A percentile compares a stretch with the other conserved stretches of the same genome.
Evolutionary conservation across 495 filamentous ascomycete species (phyloP).

Genomic region (Astrothelium macrocarpum): DNA sequence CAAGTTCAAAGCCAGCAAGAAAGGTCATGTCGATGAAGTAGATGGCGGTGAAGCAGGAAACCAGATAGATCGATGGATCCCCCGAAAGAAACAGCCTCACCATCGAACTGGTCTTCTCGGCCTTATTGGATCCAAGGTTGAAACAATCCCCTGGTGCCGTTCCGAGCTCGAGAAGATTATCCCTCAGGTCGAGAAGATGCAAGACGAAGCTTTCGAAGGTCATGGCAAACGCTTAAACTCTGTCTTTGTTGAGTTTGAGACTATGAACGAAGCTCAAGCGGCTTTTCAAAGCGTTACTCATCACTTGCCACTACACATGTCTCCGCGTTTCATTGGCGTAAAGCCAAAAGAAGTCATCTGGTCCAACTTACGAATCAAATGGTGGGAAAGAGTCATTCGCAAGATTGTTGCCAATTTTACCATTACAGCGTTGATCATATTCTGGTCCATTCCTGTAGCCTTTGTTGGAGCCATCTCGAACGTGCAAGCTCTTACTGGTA

Average conservation of each 20-base stretch:
- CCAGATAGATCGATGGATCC: slow-evolving; percentile 63
- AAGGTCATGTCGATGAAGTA: slow-evolving; percentile 44
- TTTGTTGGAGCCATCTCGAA: slow-evolving; percentile 83
- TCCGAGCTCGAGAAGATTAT: slow-evolving; percentile 69
- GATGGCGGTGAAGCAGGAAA: slow-evolving; percentile 43
- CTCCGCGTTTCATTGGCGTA: slow-evolving; percentile 81
- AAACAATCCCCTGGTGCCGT: slow-evolving; percentile 89
- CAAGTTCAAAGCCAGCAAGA: slow-evolving; percentile 67
- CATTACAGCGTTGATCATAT: slow-evolving; percentile 72
- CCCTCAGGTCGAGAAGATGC: slow-evolving; percentile 67
- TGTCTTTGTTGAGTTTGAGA: slow-evolving; percentile 82
- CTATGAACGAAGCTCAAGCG: slow-evolving; percentile 71
- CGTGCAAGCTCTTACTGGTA: slow-evolving; percentile 55
- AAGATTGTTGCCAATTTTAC: slow-evolving; percentile 58
- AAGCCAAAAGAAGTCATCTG: slow-evolving; percentile 82
- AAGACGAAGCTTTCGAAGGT: slow-evolving; percentile 61
- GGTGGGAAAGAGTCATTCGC: slow-evolving; percentile 76
- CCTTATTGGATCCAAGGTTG: slow-evolving; percentile 77
- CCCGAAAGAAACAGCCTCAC: slow-evolving; percentile 71
- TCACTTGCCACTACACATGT: slow-evolving; percentile 84
- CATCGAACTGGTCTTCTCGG: slow-evolving; percentile 64
- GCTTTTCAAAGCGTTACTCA: slow-evolving; percentile 82
- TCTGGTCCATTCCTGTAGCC: slow-evolving; percentile 91
- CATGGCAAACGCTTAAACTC: slow-evolving; percentile 57
- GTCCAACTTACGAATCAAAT: slow-evolving; percentile 74